These are phyloP conservation scores for Aspergillus leporis DNA, from an alignment of 495 filamentous ascomycete species.

Conservation along the genomic window DNA sequence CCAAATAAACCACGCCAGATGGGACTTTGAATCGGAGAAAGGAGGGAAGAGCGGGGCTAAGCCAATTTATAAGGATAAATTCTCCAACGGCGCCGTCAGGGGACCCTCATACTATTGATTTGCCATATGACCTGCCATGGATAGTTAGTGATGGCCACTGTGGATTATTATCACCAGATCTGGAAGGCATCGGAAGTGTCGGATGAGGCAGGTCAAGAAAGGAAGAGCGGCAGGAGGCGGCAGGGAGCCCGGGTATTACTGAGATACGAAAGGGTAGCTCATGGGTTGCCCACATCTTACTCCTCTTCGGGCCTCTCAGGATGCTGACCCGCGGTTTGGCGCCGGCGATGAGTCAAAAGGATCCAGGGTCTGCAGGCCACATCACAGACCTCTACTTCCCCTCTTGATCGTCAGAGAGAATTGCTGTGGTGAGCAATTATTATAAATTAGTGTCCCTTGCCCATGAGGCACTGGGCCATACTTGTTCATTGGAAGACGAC, in stretches of 20 bases:
- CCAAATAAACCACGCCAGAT: neutral
- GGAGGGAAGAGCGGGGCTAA: conserved; percentile 12
- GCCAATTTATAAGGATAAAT: conserved; percentile 21
- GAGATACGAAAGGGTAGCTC: conserved; percentile 3
- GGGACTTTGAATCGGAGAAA: conserved; percentile 2
- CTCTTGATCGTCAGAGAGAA: conserved; percentile 16
- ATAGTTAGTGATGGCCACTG: conserved; percentile 22
- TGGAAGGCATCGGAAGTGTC: conserved; percentile 26
- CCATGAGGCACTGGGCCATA: neutral
- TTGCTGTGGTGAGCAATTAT: conserved; percentile 5
- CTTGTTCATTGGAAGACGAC: neutral
- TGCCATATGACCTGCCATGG: conserved; percentile 27
- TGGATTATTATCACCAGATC: conserved; percentile 27
- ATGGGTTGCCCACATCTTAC: neutral
- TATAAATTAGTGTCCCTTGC: neutral
- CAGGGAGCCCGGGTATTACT: conserved; percentile 10
- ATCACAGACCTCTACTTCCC: conserved; percentile 19
- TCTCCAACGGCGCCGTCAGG: conserved; percentile 12
- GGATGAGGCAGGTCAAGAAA: conserved; percentile 16
- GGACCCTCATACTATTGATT: conserved; percentile 22
- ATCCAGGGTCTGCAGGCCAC: conserved; percentile 10
- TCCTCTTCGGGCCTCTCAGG: conserved; percentile 4
- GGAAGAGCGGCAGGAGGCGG: conserved; percentile 16
- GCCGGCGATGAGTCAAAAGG: conserved; percentile 8
- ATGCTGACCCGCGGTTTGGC: conserved; percentile 4